These are phyloP conservation scores for Panicum hallii DNA, from an alignment of 202 grass and related monocot species.

Conservation along the genomic window DNA sequence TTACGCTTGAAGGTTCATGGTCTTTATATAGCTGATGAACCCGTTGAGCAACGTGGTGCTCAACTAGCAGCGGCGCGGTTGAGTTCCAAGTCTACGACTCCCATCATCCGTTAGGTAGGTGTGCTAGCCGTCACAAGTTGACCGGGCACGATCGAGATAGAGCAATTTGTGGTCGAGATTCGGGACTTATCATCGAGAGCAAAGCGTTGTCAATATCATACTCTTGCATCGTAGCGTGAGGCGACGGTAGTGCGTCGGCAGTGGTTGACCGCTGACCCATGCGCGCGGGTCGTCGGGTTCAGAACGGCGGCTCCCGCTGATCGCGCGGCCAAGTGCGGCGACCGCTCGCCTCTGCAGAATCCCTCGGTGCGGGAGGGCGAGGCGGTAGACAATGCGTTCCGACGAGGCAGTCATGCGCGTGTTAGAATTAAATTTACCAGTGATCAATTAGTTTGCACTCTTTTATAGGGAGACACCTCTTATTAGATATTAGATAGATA, in stretches of 20 bases:
- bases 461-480: no score
- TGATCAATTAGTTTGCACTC: no score
- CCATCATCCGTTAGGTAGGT: background rate
- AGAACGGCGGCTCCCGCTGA: conserved; percentile 23
- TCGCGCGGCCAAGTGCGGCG: background rate
- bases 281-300: conserved; percentile 19
- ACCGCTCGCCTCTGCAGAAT: background rate
- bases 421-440: no score
- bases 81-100: background rate
- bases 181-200: background rate
- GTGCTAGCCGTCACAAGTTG: conserved; percentile 32
- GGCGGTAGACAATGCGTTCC: background rate
- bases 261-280: conserved; percentile 41
- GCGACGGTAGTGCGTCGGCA: conserved; percentile 14
- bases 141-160: conserved; percentile 14
- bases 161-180: conserved; percentile 12
- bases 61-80: conserved; percentile 6
- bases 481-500: no score
- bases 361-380: background rate
- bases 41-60: background rate
- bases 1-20: background rate
- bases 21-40: conserved; percentile 45
- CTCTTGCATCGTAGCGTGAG: background rate
- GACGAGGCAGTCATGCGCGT: background rate
- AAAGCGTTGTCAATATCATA: conserved; percentile 31